Evolutionary conservation across 257 asterid genomes (phyloP), one percentile per base, ranked within the genome.

Genomic region (Coffea canephora): DNA sequence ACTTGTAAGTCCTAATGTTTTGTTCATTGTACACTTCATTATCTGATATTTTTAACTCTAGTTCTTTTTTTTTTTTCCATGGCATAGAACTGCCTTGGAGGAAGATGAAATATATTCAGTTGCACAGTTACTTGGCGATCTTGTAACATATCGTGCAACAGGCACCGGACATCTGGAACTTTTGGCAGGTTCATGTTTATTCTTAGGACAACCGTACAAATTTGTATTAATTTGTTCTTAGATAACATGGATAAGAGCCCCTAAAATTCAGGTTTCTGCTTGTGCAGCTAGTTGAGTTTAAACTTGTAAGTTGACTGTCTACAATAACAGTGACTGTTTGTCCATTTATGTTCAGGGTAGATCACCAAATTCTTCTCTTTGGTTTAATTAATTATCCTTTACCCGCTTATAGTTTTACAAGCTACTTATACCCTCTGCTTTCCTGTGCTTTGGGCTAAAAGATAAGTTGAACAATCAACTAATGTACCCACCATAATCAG

Each of bases 71-170:
- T 27, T 77, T 34, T 31, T 31, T 77, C 23, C 25, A 12, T 79
- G 57, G 3, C 25, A 36, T 68, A 84, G 87, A 82, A 52, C 82
- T 68, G 77, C 62, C 25, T 34, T 74, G 64, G 87, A 84, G 74
- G 84, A 76, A 84, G 87, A 80, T 59, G 87, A 80, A 62, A 73
- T 84, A 34, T 80, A 79, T 70, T 71, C 87, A 57, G 84, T 84
- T 6, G 87, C 87, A 55, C 82, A 84, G 67, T 77, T 81, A 36
- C 79, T 84, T 62, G 84, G 82, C 50, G 84, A 84, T 74, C 87
- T 84, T 48, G 84, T 84, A n/a, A 73, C 82, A 46, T 84, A 84
- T 67, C 81, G 87, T 54, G 87, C 84, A 36, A 68, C 82, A 11
- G 82, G 82, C 54, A 81, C 84, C 8, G 84, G 87, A 48, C 87